A percentile compares a stretch with the other conserved stretches of the same genome.
phyloP scores from a whole-genome alignment of 1,284 basidiomycete species.

The Leucoagaricus sp. region DNA sequence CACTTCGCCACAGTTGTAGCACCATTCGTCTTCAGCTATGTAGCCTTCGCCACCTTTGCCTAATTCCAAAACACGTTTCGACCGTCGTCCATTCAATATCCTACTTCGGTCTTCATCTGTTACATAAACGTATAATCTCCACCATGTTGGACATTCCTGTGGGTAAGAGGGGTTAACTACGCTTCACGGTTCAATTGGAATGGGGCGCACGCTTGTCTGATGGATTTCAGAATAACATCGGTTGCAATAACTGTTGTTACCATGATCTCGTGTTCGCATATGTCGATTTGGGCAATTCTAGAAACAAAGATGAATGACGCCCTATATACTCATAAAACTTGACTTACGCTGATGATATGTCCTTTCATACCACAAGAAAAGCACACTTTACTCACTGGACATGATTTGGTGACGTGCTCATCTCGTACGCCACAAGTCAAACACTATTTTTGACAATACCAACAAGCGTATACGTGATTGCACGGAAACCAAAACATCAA shows the following conservation, averaged over 20 bases:
- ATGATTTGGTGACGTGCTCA: constrained; percentile 81
- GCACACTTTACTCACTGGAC: constrained; percentile 85
- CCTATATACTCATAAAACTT: too few relatives aligned
- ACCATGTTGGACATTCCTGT: constrained; percentile 85
- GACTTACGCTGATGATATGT: constrained; percentile 70
- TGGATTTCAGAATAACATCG: constrained; percentile 76
- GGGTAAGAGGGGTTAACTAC: not conserved
- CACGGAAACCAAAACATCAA: constrained; percentile 10
- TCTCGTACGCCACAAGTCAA: constrained; percentile 85
- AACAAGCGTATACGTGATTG: not conserved
- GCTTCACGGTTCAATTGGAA: not conserved
- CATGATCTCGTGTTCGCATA: constrained; percentile 28
- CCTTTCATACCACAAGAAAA: constrained; percentile 88
- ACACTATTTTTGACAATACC: constrained; percentile 56
- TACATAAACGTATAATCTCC: constrained; percentile 86
- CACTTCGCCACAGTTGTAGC: constrained; percentile 82
- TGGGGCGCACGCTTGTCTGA: constrained; percentile 60
- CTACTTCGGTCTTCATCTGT: constrained; percentile 52
- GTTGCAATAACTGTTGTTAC: constrained; percentile 51
- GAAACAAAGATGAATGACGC: too few relatives aligned
- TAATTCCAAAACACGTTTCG: constrained; percentile 47
- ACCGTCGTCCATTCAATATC: constrained; percentile 50
- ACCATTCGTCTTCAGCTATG: constrained; percentile 75
- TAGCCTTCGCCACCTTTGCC: constrained; percentile 81
- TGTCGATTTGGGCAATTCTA: constrained; percentile 80